Conservation (phyloP, 1,284 basidiomycete genomes). For the Apiotrichum gamsii region DNA sequence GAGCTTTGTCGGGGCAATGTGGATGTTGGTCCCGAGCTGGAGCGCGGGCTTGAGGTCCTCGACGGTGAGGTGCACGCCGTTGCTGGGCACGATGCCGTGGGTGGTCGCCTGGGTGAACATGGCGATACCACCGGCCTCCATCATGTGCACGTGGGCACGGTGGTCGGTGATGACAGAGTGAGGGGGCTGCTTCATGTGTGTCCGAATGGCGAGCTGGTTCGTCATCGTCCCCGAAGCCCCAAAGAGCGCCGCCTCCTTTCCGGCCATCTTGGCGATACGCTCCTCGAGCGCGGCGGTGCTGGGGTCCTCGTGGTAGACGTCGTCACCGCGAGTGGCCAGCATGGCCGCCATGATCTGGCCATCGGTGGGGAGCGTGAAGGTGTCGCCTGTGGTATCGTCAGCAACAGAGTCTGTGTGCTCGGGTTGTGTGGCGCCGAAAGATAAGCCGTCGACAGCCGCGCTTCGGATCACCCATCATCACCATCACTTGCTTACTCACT, state of each 20-base stretch:
- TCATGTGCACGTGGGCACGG: slow-evolving; percentile 65
- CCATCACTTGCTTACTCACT: slow-evolving; percentile 45
- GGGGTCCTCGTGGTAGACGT: slow-evolving; percentile 50
- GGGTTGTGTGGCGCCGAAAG: too few species aligned
- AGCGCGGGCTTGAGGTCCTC: slow-evolving; percentile 69
- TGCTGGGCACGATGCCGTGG: slow-evolving; percentile 37
- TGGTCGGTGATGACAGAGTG: slow-evolving; percentile 72
- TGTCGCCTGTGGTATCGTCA: slow-evolving; percentile 44
- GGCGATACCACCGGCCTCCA: slow-evolving; percentile 68
- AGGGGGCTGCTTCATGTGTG: slow-evolving; percentile 84
- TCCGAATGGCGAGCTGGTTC: slow-evolving; percentile 74
- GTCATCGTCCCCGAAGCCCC: slow-evolving; percentile 88
- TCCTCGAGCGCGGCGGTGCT: slow-evolving; percentile 65
- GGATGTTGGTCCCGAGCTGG: slow-evolving; percentile 64
- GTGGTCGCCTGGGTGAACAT: slow-evolving; percentile 83
- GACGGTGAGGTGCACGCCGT: slow-evolving; percentile 62
- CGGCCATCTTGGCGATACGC: slow-evolving; percentile 70
- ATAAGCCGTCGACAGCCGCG: too few species aligned
- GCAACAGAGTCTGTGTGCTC: too few species aligned
- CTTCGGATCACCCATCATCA: too few species aligned
- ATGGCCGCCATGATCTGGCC: slow-evolving; percentile 50
- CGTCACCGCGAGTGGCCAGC: slow-evolving; percentile 52
- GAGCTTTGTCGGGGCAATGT: slow-evolving; percentile 71
- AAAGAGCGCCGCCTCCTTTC: slow-evolving; percentile 71
- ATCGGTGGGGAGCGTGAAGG: slow-evolving; percentile 50